phyloP scores from a whole-genome alignment of 2,329 filamentous ascomycete genomes.

The Cladosporium halotolerans region DNA sequence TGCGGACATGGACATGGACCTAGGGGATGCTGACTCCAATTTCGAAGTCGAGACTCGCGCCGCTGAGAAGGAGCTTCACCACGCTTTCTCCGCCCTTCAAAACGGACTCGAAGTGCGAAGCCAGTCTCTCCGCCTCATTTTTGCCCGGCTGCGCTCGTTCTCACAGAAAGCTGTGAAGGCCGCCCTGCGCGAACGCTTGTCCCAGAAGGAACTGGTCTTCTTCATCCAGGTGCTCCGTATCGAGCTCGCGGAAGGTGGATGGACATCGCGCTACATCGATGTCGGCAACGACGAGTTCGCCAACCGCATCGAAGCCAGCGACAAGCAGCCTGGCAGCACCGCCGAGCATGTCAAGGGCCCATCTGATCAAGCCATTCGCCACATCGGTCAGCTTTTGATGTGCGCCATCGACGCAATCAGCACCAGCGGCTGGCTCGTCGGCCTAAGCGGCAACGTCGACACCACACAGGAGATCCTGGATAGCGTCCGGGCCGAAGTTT shows the following conservation, averaged over 20 bases:
- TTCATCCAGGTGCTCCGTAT: constrained; percentile 67
- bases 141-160: constrained; percentile 63
- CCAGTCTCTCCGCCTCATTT: constrained; percentile 59
- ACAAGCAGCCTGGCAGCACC: constrained; percentile 50
- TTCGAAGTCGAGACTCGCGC: constrained; percentile 34
- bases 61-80: constrained; percentile 52
- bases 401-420: constrained; percentile 71
- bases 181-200: constrained; percentile 57
- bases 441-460: constrained; percentile 45
- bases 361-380: constrained; percentile 61
- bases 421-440: constrained; percentile 67
- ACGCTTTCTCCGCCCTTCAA: constrained; percentile 61
- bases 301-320: constrained; percentile 11
- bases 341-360: constrained; percentile 45
- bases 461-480: constrained; percentile 59
- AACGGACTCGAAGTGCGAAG: constrained; percentile 58
- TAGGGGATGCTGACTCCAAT: constrained; percentile 21
- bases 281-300: constrained; percentile 35
- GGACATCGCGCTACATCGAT: constrained; percentile 68
- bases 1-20: constrained; percentile 39
- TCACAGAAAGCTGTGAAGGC: constrained; percentile 55
- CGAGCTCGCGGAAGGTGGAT: constrained; percentile 67
- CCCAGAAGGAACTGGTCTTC: constrained; percentile 62
- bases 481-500: constrained; percentile 61
- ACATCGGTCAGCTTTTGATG: constrained; percentile 65